Evolutionary conservation across 495 filamentous ascomycete species (phyloP).

Genomic region (Aspergillus sclerotioniger): DNA sequence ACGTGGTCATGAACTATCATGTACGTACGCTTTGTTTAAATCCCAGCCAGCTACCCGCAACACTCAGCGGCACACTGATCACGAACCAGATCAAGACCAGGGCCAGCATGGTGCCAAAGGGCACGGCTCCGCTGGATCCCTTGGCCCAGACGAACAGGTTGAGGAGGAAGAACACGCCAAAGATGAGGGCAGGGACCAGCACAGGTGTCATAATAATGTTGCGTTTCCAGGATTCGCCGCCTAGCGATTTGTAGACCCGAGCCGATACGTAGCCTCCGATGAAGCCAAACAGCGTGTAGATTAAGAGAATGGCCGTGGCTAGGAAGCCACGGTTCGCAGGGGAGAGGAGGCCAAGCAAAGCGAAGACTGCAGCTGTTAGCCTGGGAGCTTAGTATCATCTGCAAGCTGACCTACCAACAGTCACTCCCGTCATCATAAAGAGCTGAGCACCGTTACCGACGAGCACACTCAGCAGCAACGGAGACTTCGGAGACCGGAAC

Average conservation of each 20-base stretch:
- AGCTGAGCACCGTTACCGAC: constrained; percentile 93
- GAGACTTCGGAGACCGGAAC: constrained; percentile 81
- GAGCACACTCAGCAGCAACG: constrained; percentile 80
- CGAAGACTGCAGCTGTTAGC: constrained; percentile 57
- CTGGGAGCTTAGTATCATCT: not conserved
- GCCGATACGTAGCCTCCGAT: constrained; percentile 90
- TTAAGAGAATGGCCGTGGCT: constrained; percentile 83
- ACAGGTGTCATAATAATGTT: constrained; percentile 87
- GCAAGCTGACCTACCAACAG: constrained; percentile 55
- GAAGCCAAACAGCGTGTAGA: constrained; percentile 90
- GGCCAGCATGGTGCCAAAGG: constrained; percentile 94
- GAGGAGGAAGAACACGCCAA: constrained; percentile 84
- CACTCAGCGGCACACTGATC: constrained; percentile 87
- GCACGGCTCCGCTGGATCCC: constrained; percentile 85
- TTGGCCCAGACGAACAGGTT: constrained; percentile 96
- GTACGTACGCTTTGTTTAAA: constrained; percentile 64
- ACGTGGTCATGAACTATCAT: not conserved
- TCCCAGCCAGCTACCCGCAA: constrained; percentile 89
- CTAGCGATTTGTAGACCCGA: constrained; percentile 86
- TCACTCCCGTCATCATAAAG: constrained; percentile 95
- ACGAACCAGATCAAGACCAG: constrained; percentile 94
- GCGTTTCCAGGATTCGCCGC: constrained; percentile 88
- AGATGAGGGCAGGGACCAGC: constrained; percentile 83
- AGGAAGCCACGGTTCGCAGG: constrained; percentile 92
- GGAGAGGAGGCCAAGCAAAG: constrained; percentile 89